These are phyloP conservation scores for Westerdykella ornata DNA, from an alignment of 2,329 filamentous ascomycete species.

Conservation along the genomic window DNA sequence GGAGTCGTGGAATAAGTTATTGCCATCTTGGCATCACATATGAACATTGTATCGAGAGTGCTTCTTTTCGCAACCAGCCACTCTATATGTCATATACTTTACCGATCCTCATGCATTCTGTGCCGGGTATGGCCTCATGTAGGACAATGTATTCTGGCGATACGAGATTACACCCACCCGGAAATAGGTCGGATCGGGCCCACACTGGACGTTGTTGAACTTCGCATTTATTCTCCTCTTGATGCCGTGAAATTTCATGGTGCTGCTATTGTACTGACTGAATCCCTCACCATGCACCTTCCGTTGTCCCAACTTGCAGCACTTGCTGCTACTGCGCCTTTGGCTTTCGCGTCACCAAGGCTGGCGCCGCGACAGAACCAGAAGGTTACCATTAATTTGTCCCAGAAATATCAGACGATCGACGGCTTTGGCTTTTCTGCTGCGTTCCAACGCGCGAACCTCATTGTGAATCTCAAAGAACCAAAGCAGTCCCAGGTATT, in stretches of 20 bases:
- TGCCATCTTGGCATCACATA: conserved; percentile 12
- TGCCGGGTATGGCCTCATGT: conserved; percentile 1
- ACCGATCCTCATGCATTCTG: background rate
- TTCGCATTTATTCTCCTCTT: conserved; percentile 2
- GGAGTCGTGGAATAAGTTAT: conserved; percentile 17
- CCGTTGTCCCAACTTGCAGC: conserved; percentile 6
- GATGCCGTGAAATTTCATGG: background rate
- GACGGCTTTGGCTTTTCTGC: conserved; percentile 44
- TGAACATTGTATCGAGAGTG: background rate
- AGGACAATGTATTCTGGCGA: conserved; percentile 3
- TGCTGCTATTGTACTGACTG: background rate
- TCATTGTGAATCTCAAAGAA: conserved; percentile 39
- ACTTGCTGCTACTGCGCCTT: conserved; percentile 9
- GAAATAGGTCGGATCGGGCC: conserved; percentile 1
- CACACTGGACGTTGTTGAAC: conserved; percentile 3
- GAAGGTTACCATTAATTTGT: conserved; percentile 37
- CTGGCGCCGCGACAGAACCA: conserved; percentile 16
- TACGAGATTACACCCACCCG: background rate
- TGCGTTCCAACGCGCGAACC: conserved; percentile 43
- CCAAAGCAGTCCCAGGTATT: conserved; percentile 39
- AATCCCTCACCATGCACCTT: conserved; percentile 7
- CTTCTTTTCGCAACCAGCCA: background rate
- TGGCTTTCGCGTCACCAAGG: conserved; percentile 9
- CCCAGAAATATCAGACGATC: conserved; percentile 42
- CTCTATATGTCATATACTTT: background rate